Evolutionary conservation across 176 grass and related monocot genomes (phyloP), one percentile per base, ranked within the genome.

Genomic region (Poa annua): DNA sequence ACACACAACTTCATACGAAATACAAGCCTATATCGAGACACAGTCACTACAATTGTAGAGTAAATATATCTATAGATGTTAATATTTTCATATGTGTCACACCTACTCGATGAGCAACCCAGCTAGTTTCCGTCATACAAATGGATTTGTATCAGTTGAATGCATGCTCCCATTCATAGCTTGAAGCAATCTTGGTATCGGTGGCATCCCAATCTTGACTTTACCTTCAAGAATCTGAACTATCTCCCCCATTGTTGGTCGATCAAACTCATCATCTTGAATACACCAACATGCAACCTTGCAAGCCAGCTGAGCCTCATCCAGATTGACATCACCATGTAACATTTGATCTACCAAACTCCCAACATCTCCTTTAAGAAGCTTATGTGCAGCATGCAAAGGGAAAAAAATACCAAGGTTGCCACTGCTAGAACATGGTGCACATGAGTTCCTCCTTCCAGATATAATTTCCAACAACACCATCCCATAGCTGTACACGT

Each of bases 231-330:
- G 66, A 80, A 29, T 29, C 29, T 29, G 29, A 29, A 29, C 29
- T 29, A 85, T 54, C 60, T 80, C 39, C 11, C 65, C 59, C 88
- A 89, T 89, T 14, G 88, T 81, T 15, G 87, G 87, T 41, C 87
- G 51, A 47, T 44, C n/a, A 61, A 62, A 61, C 66, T 89, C 87
- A 3, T 76, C 26, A 61, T 59, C 70, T 73, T 89, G 83, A 51
- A 89, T 84, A 13, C 87, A 89, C 87, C 87, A 81, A 11, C 83
- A 80, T 38, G 82, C 76, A 81, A 85, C 59, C 56, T 85, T 89
- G 15, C 75, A 77, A 65, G 19, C 35, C 38, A 62, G 62, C 57
- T 60, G 62, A 29, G 33, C 29, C 76, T 89, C 52, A 2, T 72
- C 62, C 6, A 79, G 16, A 34, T 90, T 64, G 17, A 36, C 16